Evolutionary conservation across 208 protist species (phyloP), one percentile per base, ranked within the genome.

Genomic region (Leishmania amazonensis): DNA sequence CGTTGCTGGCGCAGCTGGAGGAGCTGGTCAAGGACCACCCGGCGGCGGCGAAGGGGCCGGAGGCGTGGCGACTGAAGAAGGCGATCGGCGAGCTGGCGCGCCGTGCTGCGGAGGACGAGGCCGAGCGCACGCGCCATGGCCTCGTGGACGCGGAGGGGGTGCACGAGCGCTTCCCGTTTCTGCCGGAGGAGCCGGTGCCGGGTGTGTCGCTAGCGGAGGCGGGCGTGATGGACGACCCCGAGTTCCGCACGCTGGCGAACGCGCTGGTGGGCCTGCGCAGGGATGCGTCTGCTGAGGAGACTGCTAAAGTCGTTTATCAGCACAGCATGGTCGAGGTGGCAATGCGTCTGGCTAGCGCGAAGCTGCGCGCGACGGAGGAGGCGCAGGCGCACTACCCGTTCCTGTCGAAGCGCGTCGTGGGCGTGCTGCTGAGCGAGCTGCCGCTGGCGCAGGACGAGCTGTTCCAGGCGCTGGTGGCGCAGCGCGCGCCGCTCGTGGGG

Each of bases 361-460:
- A 85, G 79, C 86, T 80, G 81, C 75, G 70, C 74, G 84, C 87
- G 13, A 79, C 84, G 38, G 84, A 85, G 47, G 83, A 87, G 70
- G 81, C 74, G 79, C 74, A 87, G 80, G 73, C 62, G 83, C 76
- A 87, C 76, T 91, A 90, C 81, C 90, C 90, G 54, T 93, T 91
- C 81, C 87, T 93, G 65, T 60, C 77, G n/a, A 62, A 67, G 72
- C 83, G 88, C 68, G 79, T 91, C 51, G 82, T 65, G n/a, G 88
- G 81, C 73, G 87, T 91, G 58, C 70, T 83, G 45, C 67, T 91
- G 49, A 76, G 78, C 64, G 82, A 91, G 35, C 77, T 90, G 75
- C 81, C 70, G 51, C 84, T 93, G 57, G 85, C 49, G 42, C 75
- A 70, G 1, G 84, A 91, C 73, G 78, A 80, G 38, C 73, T 62